Percentiles rank a stretch among this genome's conserved stretches.
Conservation (phyloP, 1,284 basidiomycete species). For the Cryptococcus sp. region DNA sequence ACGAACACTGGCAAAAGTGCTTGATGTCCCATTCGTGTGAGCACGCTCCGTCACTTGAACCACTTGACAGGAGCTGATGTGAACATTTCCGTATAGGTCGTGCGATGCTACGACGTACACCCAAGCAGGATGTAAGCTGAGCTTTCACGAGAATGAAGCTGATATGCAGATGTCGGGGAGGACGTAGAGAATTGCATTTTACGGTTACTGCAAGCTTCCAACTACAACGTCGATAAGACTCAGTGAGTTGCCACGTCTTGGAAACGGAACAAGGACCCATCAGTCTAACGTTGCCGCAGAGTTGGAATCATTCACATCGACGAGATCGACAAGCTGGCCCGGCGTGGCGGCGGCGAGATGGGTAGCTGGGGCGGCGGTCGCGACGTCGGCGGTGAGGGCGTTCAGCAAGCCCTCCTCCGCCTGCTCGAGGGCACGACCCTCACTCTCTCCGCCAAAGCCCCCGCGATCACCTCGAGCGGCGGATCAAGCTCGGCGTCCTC, state of each 20-base stretch:
- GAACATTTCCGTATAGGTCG: conserved; percentile 24
- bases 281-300: conserved; percentile 49
- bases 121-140: conserved; percentile 50
- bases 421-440: conserved; percentile 90
- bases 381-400: conserved; percentile 93
- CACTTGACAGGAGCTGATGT: conserved; percentile 47
- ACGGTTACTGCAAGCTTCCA: conserved; percentile 76
- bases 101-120: conserved; percentile 53
- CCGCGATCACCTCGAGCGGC: conserved; percentile 27
- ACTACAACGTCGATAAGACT: conserved; percentile 72
- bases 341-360: conserved; percentile 59
- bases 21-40: conserved; percentile 83
- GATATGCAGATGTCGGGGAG: conserved; percentile 75
- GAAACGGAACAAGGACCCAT: conserved; percentile 52
- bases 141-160: conserved; percentile 10
- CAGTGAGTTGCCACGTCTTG: conserved; percentile 32
- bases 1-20: conserved; percentile 73
- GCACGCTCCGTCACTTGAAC: conserved; percentile 39
- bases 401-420: conserved; percentile 84
- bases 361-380: conserved; percentile 58
- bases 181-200: conserved; percentile 89
- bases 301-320: conserved; percentile 94
- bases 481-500: conserved; percentile 5
- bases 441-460: conserved; percentile 63
- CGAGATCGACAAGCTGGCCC: conserved; percentile 88